Percentiles rank a stretch among this genome's conserved stretches.
These are phyloP conservation scores for Phytophthora vignae DNA, from an alignment of 352 stramenopile species.

Conservation along the genomic window DNA sequence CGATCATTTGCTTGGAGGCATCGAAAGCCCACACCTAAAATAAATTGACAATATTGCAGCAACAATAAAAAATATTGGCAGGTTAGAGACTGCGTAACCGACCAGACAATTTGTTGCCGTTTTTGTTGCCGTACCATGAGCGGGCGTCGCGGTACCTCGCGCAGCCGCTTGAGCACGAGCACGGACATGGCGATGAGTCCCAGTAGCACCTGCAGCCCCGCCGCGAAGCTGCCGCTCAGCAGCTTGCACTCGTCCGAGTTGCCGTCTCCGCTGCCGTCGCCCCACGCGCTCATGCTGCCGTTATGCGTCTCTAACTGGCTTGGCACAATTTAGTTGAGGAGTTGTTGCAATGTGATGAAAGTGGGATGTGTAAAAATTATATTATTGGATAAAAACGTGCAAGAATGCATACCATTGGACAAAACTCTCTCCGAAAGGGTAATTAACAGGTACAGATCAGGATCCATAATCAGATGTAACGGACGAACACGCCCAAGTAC, in stretches of 20 bases:
- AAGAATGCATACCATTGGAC: no score
- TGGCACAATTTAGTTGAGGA: background rate
- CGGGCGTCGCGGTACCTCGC: slow-evolving; percentile 77
- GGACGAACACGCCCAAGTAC: background rate
- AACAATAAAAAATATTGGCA: slow-evolving; percentile 3
- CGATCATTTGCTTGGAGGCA: slow-evolving; percentile 88
- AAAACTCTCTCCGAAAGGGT: background rate
- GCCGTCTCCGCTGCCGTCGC: slow-evolving; percentile 36
- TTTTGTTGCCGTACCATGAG: slow-evolving; percentile 53
- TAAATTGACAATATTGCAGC: slow-evolving; percentile 3
- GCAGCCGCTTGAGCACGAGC: slow-evolving; percentile 77
- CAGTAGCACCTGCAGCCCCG: slow-evolving; percentile 76
- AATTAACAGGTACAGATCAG: background rate
- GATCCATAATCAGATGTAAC: slow-evolving; percentile 1
- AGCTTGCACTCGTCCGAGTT: slow-evolving; percentile 79
- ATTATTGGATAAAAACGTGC: slow-evolving; percentile 26
- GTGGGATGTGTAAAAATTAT: slow-evolving; percentile 25
- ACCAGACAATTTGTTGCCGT: background rate
- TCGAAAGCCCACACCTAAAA: slow-evolving; percentile 85
- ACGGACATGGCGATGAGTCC: slow-evolving; percentile 87
- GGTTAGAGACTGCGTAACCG: slow-evolving; percentile 2
- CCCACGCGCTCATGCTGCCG: slow-evolving; percentile 38
- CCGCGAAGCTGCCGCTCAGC: slow-evolving; percentile 80
- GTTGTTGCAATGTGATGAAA: slow-evolving; percentile 17
- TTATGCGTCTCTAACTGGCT: slow-evolving; percentile 22